Evolutionary conservation across 2,329 filamentous ascomycete genomes (phyloP), one percentile per base, ranked within the genome.

Genomic region (Myriosclerotinia scirpicola): DNA sequence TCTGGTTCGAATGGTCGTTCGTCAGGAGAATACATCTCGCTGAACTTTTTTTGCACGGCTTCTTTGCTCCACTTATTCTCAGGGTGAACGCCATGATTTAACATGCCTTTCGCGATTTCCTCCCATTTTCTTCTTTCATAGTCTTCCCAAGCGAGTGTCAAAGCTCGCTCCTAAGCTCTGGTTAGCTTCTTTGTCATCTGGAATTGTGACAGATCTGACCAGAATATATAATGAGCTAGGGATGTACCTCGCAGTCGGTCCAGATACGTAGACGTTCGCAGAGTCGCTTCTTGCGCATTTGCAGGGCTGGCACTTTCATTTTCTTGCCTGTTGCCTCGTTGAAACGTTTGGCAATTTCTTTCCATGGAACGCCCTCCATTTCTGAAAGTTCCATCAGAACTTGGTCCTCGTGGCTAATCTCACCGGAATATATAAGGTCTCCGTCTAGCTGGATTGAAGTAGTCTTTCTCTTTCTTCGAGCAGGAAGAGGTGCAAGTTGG

Each of bases 231-330:
- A 52, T 54, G 66, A 54, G 59, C 62, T 53, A 60, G 55, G 67
- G 65, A 67, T 68, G 69, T 72, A 72, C 71, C 69, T 71, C 70
- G 53, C 38, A 40, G 48, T 67, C 63, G 34, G 66, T 70, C 67
- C 69, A 72, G 65, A 70, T 69, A 55, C 73, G 70, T 62, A 78
- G 69, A 66, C 73, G 74, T 68, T 78, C 75, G 52, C 76, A 70
- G 11, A 78, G 71, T 34, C 77, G 73, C 69, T 76, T 77, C 64
- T 77, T 76, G 36, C 76, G 73, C 77, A 78, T 79, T 67, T 78
- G 77, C 52, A 79, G 69, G 52, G 77, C 77, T 26, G 77, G 73
- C 61, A 76, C 72, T 46, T 72, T 71, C 69, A 75, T 75, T 20
- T 68, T 70, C 30, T 75, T 74, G 40, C 74, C 71, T 44, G 71